Conservation (phyloP, 495 filamentous ascomycete genomes). For the Margaritispora aquatica region DNA sequence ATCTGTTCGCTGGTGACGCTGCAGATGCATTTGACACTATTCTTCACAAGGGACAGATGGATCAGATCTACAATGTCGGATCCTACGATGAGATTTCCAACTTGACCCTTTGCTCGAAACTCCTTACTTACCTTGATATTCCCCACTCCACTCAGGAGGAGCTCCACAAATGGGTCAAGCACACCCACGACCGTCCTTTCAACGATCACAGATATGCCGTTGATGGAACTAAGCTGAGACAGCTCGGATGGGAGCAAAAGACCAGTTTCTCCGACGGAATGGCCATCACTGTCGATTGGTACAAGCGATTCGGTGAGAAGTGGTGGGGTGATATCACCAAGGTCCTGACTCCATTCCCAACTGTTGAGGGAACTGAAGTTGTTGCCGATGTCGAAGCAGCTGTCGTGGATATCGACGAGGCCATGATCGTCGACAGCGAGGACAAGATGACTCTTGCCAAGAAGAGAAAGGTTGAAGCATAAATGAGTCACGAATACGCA, state of each 20-base stretch:
- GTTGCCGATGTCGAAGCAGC: conserved; percentile 38
- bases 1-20: conserved; percentile 65
- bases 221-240: conserved; percentile 56
- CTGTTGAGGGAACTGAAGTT: conserved; percentile 43
- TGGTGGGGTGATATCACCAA: conserved; percentile 74
- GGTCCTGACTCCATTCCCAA: conserved; percentile 53
- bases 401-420: conserved; percentile 33
- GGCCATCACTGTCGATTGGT: conserved; percentile 64
- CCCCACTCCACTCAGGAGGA: conserved; percentile 34
- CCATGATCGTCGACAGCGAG: conserved; percentile 22
- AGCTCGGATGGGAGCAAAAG: conserved; percentile 63
- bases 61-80: conserved; percentile 68
- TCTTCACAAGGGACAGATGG: conserved; percentile 58
- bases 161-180: conserved; percentile 49
- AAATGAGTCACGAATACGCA: no score
- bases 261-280: conserved; percentile 56
- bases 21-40: conserved; percentile 75
- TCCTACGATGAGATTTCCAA: conserved; percentile 63
- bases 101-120: conserved; percentile 47
- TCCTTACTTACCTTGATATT: conserved; percentile 49
- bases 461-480: conserved; percentile 21
- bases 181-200: conserved; percentile 65
- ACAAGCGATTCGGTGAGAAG: conserved; percentile 48
- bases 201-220: conserved; percentile 67
- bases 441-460: conserved; percentile 21